Base-by-base conservation (phyloP, 345 rosid genomes). In the Adansonia digitata region DNA sequence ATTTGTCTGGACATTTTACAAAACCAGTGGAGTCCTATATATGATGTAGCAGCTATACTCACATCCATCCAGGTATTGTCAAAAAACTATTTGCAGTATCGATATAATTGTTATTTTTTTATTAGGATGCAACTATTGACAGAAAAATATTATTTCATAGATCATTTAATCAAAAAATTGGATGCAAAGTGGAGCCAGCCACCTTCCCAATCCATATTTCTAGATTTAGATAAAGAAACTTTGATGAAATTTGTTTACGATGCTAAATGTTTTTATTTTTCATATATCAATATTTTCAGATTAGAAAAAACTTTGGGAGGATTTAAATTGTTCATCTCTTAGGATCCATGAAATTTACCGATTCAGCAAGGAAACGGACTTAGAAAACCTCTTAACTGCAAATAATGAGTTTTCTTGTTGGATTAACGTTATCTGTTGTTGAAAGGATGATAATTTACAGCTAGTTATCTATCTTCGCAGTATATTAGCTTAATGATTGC, bases 11-110 rank as follows among this genome's bases (percentile, higher is more conserved):
- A 91, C 79, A 91, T 91, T 77, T 86, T 91, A 73, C 96, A 91
- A 78, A 91, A 91, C 77, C 96, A 91, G 71, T 91, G 96, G 96
- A 86, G 90, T 81, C 96, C 96, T 0, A 91, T 91, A 31, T 91
- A 91, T 59, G 96, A 91, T 74, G 96, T 89, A 4, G 96, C 96
- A 35, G 96, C 96, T 39, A 91, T 91, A 37, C 93, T 91, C 57
- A 91, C 96, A 17, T 91, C 96, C 42, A 86, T 91, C 73, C 96
- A 91, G 96, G 96, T 91, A 77, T n/a, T 7, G n/a, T 8, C n/a
- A 17, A 37, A 62, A 35, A 62, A 43, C 26, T 1, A 17, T 35
- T 34, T 35, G 2, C 67, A 7, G 14, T 35, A 62, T 62, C 2
- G 24, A 62, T 62, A 18, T 62, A 34, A 4, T 34, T 18, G 43